These are phyloP conservation scores for Porphyra umbilicalis DNA, from an alignment of 31 red algal genomes.

Conservation along the genomic window DNA sequence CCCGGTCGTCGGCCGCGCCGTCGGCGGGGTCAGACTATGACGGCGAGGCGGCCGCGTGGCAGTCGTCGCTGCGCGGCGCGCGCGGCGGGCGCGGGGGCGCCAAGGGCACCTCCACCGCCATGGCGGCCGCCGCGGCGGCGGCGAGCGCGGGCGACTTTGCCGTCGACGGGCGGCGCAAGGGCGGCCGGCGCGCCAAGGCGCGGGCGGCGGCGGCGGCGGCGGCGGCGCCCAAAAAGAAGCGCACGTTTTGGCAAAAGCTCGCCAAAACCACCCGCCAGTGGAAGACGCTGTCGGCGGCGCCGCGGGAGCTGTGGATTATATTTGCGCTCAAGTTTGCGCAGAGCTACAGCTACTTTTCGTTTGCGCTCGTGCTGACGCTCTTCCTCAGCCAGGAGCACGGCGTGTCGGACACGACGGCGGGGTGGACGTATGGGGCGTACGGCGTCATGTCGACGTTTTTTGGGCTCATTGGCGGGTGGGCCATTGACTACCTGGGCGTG, in stretches of 20 bases:
- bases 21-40: not conserved
- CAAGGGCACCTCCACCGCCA: not conserved
- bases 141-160: not conserved
- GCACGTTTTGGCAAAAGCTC: constrained; percentile 13
- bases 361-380: constrained; percentile 67
- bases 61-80: not conserved
- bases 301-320: constrained; percentile 79
- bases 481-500: constrained; percentile 89
- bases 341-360: constrained; percentile 84
- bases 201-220: not conserved
- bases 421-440: constrained; percentile 85
- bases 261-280: constrained; percentile 21
- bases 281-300: constrained; percentile 35
- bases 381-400: constrained; percentile 79
- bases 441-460: constrained; percentile 85
- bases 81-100: not conserved
- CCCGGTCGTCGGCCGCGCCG: not conserved
- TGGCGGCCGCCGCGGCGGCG: not conserved
- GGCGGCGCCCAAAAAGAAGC: not conserved
- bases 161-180: not conserved
- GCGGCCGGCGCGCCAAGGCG: not conserved
- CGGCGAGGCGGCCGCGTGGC: not conserved
- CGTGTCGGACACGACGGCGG: constrained; percentile 69
- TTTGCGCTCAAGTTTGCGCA: constrained; percentile 83
- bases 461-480: constrained; percentile 79